Conservation (phyloP, 2,329 filamentous ascomycete genomes). For the Chaetothyriales sp. region DNA sequence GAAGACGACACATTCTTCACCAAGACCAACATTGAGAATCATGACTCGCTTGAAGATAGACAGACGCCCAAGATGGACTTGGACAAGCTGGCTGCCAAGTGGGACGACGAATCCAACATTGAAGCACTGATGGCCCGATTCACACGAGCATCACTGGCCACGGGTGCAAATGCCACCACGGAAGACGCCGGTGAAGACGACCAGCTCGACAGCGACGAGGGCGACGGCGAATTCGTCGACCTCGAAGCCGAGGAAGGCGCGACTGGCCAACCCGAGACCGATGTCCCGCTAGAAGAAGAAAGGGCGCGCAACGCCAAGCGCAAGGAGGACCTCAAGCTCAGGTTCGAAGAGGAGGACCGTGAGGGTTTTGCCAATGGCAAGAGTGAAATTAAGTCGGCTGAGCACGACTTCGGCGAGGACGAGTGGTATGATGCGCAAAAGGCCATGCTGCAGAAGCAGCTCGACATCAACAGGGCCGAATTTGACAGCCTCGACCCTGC, state of each 20-base stretch:
- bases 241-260: conserved; percentile 50
- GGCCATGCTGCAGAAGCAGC: conserved; percentile 82
- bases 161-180: conserved; percentile 41
- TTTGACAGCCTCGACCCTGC: conserved; percentile 76
- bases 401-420: conserved; percentile 83
- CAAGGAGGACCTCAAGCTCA: conserved; percentile 86
- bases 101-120: conserved; percentile 66
- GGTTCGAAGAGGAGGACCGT: conserved; percentile 96
- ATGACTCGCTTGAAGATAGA: conserved; percentile 53
- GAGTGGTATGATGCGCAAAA: conserved; percentile 99
- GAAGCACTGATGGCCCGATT: conserved; percentile 64
- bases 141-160: conserved; percentile 52
- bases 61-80: conserved; percentile 70
- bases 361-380: conserved; percentile 80
- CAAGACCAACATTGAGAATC: conserved; percentile 38
- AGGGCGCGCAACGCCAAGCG: conserved; percentile 77
- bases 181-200: conserved; percentile 40
- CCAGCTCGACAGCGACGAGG: conserved; percentile 42
- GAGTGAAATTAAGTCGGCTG: conserved; percentile 60
- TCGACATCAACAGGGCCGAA: conserved; percentile 91
- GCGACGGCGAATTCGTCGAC: conserved; percentile 74
- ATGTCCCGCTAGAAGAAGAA: conserved; percentile 62
- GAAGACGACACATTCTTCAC: conserved; percentile 56
- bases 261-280: conserved; percentile 34
- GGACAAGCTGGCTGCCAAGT: conserved; percentile 66